phyloP scores from a whole-genome alignment of 2,329 filamentous ascomycete genomes.

The Pseudofabraea citricarpa region DNA sequence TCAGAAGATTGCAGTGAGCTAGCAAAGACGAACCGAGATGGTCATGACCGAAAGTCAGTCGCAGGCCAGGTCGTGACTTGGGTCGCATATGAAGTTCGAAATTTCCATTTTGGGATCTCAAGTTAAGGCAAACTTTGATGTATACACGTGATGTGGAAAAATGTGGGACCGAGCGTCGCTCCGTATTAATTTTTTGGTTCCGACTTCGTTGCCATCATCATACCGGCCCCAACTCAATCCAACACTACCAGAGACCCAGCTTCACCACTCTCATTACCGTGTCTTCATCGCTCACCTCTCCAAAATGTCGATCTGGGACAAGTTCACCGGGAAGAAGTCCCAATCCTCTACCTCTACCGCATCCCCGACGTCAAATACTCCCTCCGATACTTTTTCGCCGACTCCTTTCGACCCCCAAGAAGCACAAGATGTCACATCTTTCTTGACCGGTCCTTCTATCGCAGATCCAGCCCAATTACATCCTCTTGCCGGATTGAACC shows the following conservation, averaged over 20 bases:
- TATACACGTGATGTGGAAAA: not conserved
- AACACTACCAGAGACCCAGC: not conserved
- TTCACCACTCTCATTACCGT: conserved; percentile 2
- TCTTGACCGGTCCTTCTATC: conserved; percentile 71
- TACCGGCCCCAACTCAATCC: not conserved
- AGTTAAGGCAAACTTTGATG: not conserved
- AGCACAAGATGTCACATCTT: conserved; percentile 78
- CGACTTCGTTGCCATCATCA: conserved; percentile 1
- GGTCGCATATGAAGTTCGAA: not conserved
- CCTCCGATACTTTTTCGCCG: conserved; percentile 41
- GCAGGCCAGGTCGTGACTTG: no score
- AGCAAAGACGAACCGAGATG: no score
- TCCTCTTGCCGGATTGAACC: conserved; percentile 87
- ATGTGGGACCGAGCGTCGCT: not conserved
- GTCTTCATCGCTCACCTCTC: conserved; percentile 3
- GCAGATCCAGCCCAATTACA: conserved; percentile 87
- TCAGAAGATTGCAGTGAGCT: no score
- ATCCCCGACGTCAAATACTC: conserved; percentile 12
- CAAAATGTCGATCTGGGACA: conserved; percentile 34
- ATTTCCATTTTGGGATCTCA: not conserved
- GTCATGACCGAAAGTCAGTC: no score
- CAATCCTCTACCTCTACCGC: conserved; percentile 24
- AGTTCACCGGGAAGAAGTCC: conserved; percentile 31
- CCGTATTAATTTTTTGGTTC: not conserved
- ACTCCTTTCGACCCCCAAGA: conserved; percentile 66